Evolutionary conservation across 371 early-diverging fungal genomes (phyloP).

Genomic region (Lichtheimia corymbifera): DNA sequence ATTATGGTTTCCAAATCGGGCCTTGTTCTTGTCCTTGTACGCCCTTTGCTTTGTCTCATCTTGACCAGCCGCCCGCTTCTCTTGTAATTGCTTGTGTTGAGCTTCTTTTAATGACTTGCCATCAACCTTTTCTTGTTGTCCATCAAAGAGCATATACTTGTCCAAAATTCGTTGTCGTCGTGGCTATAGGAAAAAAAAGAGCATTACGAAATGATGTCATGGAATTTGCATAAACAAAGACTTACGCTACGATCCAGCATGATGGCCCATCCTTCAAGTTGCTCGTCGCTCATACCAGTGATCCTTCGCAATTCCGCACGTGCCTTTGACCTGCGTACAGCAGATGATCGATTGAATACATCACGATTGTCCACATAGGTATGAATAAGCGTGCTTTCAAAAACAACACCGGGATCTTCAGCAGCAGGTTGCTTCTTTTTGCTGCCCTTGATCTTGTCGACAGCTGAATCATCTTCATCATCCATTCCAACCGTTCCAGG

Average conservation of each 20-base stretch:
- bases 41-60: constrained; percentile 34
- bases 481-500: constrained; percentile 56
- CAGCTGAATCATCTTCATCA: constrained; percentile 59
- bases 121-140: constrained; percentile 20
- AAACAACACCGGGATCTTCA: constrained; percentile 56
- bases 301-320: constrained; percentile 60
- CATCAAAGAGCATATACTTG: constrained; percentile 58
- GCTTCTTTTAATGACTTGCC: constrained; percentile 10
- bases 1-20: constrained; percentile 66
- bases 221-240: constrained; percentile 5
- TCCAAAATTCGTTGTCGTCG: constrained; percentile 62
- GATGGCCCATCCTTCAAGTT: constrained; percentile 90
- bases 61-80: constrained; percentile 21
- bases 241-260: constrained; percentile 86
- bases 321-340: constrained; percentile 60
- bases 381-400: constrained; percentile 61
- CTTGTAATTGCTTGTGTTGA: constrained; percentile 15
- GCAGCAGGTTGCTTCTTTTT: neutral
- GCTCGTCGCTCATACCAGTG: constrained; percentile 87
- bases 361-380: constrained; percentile 51
- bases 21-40: constrained; percentile 64
- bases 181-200: constrained; percentile 47
- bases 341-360: constrained; percentile 59
- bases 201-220: neutral
- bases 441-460: constrained; percentile 18